A percentile compares a stretch with the other conserved stretches of the same genome.
phyloP scores from a whole-genome alignment of 2,329 filamentous ascomycete genomes.

The Phoma herbarum region DNA sequence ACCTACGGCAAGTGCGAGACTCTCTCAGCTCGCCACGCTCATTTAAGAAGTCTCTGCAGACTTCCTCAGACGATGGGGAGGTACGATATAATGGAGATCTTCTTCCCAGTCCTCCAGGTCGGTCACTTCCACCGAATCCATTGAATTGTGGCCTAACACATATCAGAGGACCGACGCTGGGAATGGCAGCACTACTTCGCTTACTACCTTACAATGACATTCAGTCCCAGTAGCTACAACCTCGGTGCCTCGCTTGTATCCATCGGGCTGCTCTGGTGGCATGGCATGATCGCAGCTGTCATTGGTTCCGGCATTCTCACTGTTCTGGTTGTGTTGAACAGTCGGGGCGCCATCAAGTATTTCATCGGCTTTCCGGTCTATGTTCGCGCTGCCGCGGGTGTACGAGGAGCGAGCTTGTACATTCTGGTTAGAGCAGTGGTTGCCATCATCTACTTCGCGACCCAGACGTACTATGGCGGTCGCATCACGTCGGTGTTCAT shows the following conservation, averaged over 20 bases:
- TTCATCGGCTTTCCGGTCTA: conserved; percentile 33
- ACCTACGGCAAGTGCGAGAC: not conserved
- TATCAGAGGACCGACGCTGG: conserved; percentile 28
- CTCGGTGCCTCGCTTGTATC: conserved; percentile 32
- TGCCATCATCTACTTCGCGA: conserved; percentile 33
- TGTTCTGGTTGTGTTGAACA: conserved; percentile 29
- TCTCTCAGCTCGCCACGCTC: conserved; percentile 43
- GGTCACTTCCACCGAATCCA: not conserved
- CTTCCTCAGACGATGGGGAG: conserved; percentile 17
- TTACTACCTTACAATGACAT: conserved; percentile 32
- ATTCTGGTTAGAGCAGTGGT: conserved; percentile 31
- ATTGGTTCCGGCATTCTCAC: conserved; percentile 31
- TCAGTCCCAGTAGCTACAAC: conserved; percentile 31
- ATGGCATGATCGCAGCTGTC: conserved; percentile 30
- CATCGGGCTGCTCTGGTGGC: conserved; percentile 32
- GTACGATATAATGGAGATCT: conserved; percentile 30
- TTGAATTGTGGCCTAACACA: not conserved
- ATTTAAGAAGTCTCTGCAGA: conserved; percentile 17
- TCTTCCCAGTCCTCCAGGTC: conserved; percentile 31
- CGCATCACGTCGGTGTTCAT: conserved; percentile 34
- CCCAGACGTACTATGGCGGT: conserved; percentile 32
- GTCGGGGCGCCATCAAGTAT: conserved; percentile 32
- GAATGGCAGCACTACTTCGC: conserved; percentile 35
- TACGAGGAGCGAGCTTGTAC: conserved; percentile 31
- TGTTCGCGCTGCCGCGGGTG: conserved; percentile 30